Evolutionary conservation across 495 filamentous ascomycete species (phyloP).

Genomic region (Pseudoneurospora amorphoporcata): DNA sequence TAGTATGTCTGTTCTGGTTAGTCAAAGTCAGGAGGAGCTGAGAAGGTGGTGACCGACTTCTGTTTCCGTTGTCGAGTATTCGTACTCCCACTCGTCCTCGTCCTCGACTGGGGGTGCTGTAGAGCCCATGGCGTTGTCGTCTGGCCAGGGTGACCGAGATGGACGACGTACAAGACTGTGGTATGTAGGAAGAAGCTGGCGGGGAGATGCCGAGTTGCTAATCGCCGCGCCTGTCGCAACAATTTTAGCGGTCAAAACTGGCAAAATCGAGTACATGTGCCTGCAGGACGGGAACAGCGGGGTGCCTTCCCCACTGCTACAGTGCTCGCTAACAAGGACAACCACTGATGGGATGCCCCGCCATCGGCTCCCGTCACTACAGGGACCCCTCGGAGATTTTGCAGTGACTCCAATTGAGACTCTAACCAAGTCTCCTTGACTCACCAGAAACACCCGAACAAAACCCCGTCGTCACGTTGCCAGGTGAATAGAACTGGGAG

Average conservation of each 20-base stretch:
- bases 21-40: background rate
- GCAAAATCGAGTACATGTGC: slow-evolving; percentile 8
- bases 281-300: background rate
- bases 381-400: background rate
- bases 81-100: slow-evolving; percentile 47
- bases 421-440: slow-evolving; percentile 10
- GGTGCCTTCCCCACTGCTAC: background rate
- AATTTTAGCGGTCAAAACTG: slow-evolving; percentile 18
- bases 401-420: slow-evolving; percentile 2
- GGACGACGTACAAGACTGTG: background rate
- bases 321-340: slow-evolving; percentile 1
- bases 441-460: slow-evolving; percentile 3
- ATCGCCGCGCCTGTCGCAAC: background rate
- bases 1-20: slow-evolving; percentile 38
- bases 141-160: background rate
- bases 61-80: slow-evolving; percentile 46
- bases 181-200: too few relatives aligned
- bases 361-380: background rate
- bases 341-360: slow-evolving; percentile 8
- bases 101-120: slow-evolving; percentile 18
- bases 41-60: slow-evolving; percentile 25
- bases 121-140: background rate
- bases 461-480: background rate
- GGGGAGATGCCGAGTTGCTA: background rate
- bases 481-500: background rate